Evolutionary conservation across 345 rosid genomes (phyloP).

Genomic region (Citrus sp.): DNA sequence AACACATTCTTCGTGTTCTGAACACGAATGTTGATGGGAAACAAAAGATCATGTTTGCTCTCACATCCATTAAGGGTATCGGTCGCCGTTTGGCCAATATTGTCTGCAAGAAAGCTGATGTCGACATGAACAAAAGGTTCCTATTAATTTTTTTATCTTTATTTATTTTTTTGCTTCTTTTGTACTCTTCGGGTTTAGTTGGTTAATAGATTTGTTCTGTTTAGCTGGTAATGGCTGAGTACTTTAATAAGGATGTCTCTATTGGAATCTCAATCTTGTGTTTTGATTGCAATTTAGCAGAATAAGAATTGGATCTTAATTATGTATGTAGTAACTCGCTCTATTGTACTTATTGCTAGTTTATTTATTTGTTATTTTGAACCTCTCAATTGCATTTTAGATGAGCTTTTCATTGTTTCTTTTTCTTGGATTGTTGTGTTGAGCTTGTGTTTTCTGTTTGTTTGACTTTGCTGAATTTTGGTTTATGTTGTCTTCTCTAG

Average conservation of each 20-base stretch:
- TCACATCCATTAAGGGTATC: constrained; percentile 41
- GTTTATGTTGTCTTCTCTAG: constrained; percentile 5
- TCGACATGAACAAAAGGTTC: constrained; percentile 45
- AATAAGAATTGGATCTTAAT: background rate
- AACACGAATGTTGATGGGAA: constrained; percentile 30
- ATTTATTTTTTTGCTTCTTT: background rate
- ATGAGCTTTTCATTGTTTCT: too few relatives aligned
- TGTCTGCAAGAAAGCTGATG: constrained; percentile 47
- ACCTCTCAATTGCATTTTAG: too few relatives aligned
- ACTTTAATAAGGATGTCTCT: background rate
- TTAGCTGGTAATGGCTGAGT: background rate
- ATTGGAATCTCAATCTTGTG: background rate
- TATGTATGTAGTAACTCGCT: background rate
- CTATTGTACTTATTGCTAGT: background rate
- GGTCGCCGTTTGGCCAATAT: constrained; percentile 41
- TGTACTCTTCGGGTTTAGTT: background rate
- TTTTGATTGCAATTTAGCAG: background rate
- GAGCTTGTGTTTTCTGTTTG: too few relatives aligned
- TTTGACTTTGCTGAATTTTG: background rate
- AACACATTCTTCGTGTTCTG: constrained; percentile 40
- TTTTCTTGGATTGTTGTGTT: background rate
- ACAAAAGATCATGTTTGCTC: constrained; percentile 38
- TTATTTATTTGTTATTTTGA: background rate
- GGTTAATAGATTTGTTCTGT: background rate
- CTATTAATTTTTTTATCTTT: background rate